A percentile compares a stretch with the other conserved stretches of the same genome.
These are phyloP conservation scores for Fusarium sororula DNA, from an alignment of 2,329 filamentous ascomycete genomes.

Conservation along the genomic window DNA sequence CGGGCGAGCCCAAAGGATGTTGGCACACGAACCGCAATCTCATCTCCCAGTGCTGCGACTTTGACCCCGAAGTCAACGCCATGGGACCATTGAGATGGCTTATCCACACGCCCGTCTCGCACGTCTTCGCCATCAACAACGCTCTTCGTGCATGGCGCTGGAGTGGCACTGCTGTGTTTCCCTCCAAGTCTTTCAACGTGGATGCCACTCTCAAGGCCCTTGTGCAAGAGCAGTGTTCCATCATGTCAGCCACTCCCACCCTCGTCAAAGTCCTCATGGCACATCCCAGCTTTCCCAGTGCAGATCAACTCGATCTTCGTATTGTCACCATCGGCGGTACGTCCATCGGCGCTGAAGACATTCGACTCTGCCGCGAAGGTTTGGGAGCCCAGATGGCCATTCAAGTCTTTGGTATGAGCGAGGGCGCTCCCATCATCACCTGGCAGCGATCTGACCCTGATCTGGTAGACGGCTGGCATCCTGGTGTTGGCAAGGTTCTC, in stretches of 20 bases:
- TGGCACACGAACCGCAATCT: slow-evolving; percentile 53
- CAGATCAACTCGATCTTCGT: slow-evolving; percentile 42
- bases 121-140: slow-evolving; percentile 54
- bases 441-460: slow-evolving; percentile 47
- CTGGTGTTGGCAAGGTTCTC: slow-evolving; percentile 53
- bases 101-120: slow-evolving; percentile 50
- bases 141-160: slow-evolving; percentile 49
- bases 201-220: slow-evolving; percentile 46
- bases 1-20: slow-evolving; percentile 57
- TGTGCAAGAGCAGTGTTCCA: slow-evolving; percentile 46
- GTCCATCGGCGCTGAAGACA: slow-evolving; percentile 44
- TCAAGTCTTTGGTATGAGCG: slow-evolving; percentile 58
- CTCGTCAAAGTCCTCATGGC: slow-evolving; percentile 47
- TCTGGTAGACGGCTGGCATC: slow-evolving; percentile 47
- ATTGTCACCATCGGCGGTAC: slow-evolving; percentile 50
- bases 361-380: slow-evolving; percentile 44
- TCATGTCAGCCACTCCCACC: slow-evolving; percentile 54
- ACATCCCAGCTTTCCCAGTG: slow-evolving; percentile 42
- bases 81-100: slow-evolving; percentile 47
- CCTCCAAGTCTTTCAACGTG: slow-evolving; percentile 48
- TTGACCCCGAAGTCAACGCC: slow-evolving; percentile 47
- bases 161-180: slow-evolving; percentile 49
- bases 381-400: slow-evolving; percentile 47
- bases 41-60: slow-evolving; percentile 49
- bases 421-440: slow-evolving; percentile 54